These are phyloP conservation scores for Psilocybe sp. DNA, from an alignment of 768 basidiomycete species.

Conservation along the genomic window DNA sequence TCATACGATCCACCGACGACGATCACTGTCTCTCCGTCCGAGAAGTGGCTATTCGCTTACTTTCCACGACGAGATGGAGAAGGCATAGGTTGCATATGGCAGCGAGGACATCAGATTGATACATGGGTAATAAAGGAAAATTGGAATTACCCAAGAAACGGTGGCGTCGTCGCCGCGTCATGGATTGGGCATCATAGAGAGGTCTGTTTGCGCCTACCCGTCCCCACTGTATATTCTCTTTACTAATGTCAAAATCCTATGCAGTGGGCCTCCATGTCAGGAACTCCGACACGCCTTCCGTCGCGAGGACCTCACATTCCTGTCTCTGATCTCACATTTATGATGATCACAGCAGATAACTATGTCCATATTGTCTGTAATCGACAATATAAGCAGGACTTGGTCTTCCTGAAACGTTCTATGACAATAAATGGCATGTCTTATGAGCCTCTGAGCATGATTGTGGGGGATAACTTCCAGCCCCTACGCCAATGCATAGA, in stretches of 20 bases:
- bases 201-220: conserved; percentile 33
- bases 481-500: conserved; percentile 39
- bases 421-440: conserved; percentile 39
- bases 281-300: conserved; percentile 53
- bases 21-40: conserved; percentile 56
- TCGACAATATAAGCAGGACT: conserved; percentile 37
- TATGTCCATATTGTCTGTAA: conserved; percentile 53
- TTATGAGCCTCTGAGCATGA: conserved; percentile 23
- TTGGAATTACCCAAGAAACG: conserved; percentile 48
- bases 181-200: conserved; percentile 65
- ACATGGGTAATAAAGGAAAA: conserved; percentile 57
- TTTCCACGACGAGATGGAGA: conserved; percentile 59
- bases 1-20: conserved; percentile 61
- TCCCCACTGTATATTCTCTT: neutral
- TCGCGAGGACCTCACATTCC: conserved; percentile 55
- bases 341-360: conserved; percentile 66
- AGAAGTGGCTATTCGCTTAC: conserved; percentile 71
- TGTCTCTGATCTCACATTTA: conserved; percentile 49
- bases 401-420: conserved; percentile 49
- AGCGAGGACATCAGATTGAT: conserved; percentile 55
- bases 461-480: conserved; percentile 32
- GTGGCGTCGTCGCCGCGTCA: conserved; percentile 57
- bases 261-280: conserved; percentile 53
- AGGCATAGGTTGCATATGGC: conserved; percentile 68
- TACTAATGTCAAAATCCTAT: neutral